These are phyloP conservation scores for Eurotiales sp. DNA, from an alignment of 2,329 filamentous ascomycete species.

Conservation along the genomic window DNA sequence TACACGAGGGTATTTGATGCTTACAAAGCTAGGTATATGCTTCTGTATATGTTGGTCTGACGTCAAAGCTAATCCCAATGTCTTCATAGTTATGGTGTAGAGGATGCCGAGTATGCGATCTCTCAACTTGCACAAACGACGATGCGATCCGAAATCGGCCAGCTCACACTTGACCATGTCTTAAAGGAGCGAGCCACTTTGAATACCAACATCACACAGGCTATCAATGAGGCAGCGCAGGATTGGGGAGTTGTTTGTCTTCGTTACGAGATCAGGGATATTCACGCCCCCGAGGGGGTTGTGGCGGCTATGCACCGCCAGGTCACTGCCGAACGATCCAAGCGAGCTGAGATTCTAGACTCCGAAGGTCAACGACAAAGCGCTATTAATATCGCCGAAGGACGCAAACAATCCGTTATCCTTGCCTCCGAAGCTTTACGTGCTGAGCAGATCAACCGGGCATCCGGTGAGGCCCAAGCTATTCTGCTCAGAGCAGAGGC, in stretches of 20 bases:
- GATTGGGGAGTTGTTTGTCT: conserved; percentile 96
- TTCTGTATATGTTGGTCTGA: neutral
- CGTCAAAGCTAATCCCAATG: conserved; percentile 2
- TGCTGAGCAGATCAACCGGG: conserved; percentile 89
- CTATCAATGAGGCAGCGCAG: conserved; percentile 95
- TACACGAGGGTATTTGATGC: conserved; percentile 97
- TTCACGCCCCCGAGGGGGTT: conserved; percentile 89
- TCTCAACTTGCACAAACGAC: conserved; percentile 97
- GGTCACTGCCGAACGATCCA: conserved; percentile 93
- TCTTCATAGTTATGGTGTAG: conserved; percentile 77
- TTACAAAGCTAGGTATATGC: conserved; percentile 82
- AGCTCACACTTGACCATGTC: conserved; percentile 93
- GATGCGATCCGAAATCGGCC: conserved; percentile 97
- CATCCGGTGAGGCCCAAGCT: conserved; percentile 88
- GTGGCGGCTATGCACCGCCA: conserved; percentile 98
- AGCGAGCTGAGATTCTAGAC: conserved; percentile 95
- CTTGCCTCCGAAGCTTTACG: conserved; percentile 88
- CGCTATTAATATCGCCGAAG: conserved; percentile 98
- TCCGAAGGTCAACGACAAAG: conserved; percentile 95
- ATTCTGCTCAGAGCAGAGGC: conserved; percentile 82
- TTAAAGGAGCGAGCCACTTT: conserved; percentile 94
- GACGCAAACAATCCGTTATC: conserved; percentile 94
- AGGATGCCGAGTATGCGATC: conserved; percentile 98
- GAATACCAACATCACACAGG: conserved; percentile 97
- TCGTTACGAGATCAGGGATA: conserved; percentile 96